phyloP scores from a whole-genome alignment of 495 filamentous ascomycete species.

The Rhypophila decipiens region DNA sequence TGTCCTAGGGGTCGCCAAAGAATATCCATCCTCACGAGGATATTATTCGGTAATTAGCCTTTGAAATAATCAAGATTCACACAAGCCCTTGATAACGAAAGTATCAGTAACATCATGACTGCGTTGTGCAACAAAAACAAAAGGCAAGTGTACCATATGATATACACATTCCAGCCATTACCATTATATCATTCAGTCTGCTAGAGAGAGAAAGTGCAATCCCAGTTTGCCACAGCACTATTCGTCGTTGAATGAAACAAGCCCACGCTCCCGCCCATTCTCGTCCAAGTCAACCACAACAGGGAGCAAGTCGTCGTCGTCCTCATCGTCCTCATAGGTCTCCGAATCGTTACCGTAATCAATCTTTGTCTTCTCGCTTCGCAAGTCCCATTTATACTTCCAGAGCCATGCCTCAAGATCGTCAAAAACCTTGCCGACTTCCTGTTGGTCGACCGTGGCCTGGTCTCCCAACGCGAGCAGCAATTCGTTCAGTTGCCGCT shows the following conservation, averaged over 20 bases:
- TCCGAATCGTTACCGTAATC: neutral
- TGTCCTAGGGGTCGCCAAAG: too few relatives aligned
- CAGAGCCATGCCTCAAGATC: conserved; percentile 40
- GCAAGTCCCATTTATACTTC: conserved; percentile 41
- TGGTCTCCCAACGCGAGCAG: conserved; percentile 22
- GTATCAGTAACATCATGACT: too few relatives aligned
- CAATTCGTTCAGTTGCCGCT: conserved; percentile 32
- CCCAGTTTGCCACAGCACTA: conserved; percentile 1
- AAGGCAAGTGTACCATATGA: too few relatives aligned
- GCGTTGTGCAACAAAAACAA: too few relatives aligned
- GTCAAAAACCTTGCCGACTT: conserved; percentile 30
- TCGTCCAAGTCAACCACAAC: conserved; percentile 66
- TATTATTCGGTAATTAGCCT: too few relatives aligned
- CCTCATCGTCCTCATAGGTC: conserved; percentile 36
- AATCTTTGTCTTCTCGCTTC: conserved; percentile 11
- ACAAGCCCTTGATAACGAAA: too few relatives aligned
- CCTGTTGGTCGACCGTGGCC: conserved; percentile 25
- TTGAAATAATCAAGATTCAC: too few relatives aligned
- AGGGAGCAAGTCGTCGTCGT: conserved; percentile 81
- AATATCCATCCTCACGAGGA: too few relatives aligned
- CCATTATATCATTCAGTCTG: too few relatives aligned
- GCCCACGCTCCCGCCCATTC: conserved; percentile 40
- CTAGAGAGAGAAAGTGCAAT: too few relatives aligned
- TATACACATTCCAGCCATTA: too few relatives aligned
- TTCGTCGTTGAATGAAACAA: conserved; percentile 36